Base-by-base conservation (phyloP, 2,329 filamentous ascomycete genomes). In the Sclerotinia nivalis region DNA sequence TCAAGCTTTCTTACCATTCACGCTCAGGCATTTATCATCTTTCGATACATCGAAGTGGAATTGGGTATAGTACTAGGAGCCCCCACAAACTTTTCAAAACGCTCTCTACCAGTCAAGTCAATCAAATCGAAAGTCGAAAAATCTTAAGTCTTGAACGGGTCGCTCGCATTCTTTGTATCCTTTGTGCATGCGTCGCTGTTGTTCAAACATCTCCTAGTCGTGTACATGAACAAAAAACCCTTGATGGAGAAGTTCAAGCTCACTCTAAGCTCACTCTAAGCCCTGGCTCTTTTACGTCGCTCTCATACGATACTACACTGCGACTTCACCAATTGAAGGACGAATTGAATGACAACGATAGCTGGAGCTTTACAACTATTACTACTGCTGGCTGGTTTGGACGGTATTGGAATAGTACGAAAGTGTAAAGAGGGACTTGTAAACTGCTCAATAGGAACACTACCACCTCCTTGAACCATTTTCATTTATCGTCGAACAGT, bases 311-410 rank as follows among this genome's bases (percentile, higher is more conserved):
- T 31, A 45, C 58, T 31, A 43, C 40, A 34, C 43, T 31, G 59
- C 25, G 34, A 61, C 59, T 61, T 61, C 59, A 61, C 59, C 59
- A 47, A 61, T 61, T 34, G 40, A 47, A 47, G n/a, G 20, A 18
- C 59, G 59, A 61, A 47, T 47, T 61, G 59, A 28, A 47, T 61
- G 25, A 61, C 59, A 47, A 34, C 59, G 20, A 61, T 61, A n/a
- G 40, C 43, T 47, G n/a, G 31, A 47, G 9, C 43, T 34, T 15
- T 47, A 9, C 20, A 18, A 25, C 34, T 12, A 25, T 25, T 37
- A 25, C n/a, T n/a, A 37, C 56, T 25, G 34, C n/a, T 43, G 55
- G 56, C 56, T 59, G 34, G 34, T 5, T 9, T 40, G 56, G 13
- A 59, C 56, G 56, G 18, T 40, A 59, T 59, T 25, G 56, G 56